Conservation (phyloP, 2,329 filamentous ascomycete genomes). For the Fusarium sacchari region DNA sequence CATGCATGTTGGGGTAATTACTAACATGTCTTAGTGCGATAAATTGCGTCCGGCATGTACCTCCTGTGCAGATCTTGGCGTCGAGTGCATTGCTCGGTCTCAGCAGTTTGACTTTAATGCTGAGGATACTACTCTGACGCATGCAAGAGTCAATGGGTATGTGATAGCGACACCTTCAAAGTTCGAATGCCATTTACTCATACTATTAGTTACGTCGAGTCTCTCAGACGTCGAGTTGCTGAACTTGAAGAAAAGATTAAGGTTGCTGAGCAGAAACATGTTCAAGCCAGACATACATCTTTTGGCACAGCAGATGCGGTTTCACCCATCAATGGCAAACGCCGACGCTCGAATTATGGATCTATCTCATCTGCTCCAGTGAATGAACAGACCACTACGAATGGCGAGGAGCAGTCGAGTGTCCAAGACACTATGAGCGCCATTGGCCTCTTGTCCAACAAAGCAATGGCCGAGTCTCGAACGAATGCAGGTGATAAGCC, state of each 20-base stretch:
- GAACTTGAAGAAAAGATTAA: slow-evolving; percentile 19
- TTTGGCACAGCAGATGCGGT: neutral
- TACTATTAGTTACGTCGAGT: neutral
- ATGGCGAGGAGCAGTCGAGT: slow-evolving; percentile 13
- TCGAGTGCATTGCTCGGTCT: slow-evolving; percentile 14
- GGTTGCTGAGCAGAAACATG: neutral
- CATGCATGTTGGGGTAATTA: rapidly evolving
- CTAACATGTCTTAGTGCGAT: neutral
- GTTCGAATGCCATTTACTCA: neutral
- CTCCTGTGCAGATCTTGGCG: slow-evolving; percentile 15
- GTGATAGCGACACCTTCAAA: rapidly evolving
- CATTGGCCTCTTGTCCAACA: slow-evolving; percentile 19
- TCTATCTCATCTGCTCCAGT: rapidly evolving
- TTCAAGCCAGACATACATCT: neutral
- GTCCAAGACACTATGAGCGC: slow-evolving; percentile 30
- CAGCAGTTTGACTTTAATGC: slow-evolving; percentile 25
- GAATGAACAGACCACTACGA: rapidly evolving
- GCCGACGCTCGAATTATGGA: neutral
- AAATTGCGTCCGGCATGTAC: slow-evolving; percentile 7
- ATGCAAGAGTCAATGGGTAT: slow-evolving; percentile 15
- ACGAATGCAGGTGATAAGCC: neutral
- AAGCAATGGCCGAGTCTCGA: slow-evolving; percentile 22
- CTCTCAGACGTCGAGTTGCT: slow-evolving; percentile 4
- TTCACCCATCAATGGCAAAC: neutral
- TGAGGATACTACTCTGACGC: slow-evolving; percentile 19